phyloP scores from a whole-genome alignment of 2,329 filamentous ascomycete genomes.

The Claviceps digitariae region DNA sequence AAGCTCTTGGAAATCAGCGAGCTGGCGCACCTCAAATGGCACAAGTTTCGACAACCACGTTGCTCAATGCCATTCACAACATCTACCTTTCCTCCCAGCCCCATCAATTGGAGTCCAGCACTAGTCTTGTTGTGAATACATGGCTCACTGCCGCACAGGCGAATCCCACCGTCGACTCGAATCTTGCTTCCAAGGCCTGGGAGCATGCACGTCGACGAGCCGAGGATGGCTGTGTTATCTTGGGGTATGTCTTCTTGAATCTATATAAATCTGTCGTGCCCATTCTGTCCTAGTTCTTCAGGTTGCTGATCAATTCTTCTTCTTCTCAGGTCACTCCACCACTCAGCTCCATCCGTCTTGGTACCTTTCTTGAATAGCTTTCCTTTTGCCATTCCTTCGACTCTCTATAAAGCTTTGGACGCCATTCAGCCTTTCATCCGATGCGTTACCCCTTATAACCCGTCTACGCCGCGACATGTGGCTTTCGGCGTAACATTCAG shows the following conservation, averaged over 20 bases:
- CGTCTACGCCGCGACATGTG: conserved; percentile 67
- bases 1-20: conserved; percentile 44
- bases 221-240: conserved; percentile 84
- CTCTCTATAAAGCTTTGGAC: conserved; percentile 65
- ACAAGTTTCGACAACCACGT: conserved; percentile 82
- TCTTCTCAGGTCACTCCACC: conserved; percentile 61
- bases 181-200: conserved; percentile 74
- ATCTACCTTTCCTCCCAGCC: conserved; percentile 71
- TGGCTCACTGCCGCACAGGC: conserved; percentile 73
- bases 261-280: neutral
- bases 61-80: conserved; percentile 84
- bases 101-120: conserved; percentile 79
- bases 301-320: conserved; percentile 8
- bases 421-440: conserved; percentile 76
- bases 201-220: conserved; percentile 90
- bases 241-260: conserved; percentile 57
- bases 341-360: conserved; percentile 74
- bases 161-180: conserved; percentile 62
- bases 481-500: conserved; percentile 72
- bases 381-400: conserved; percentile 63
- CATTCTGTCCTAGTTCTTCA: neutral
- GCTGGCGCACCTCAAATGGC: conserved; percentile 52
- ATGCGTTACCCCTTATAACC: conserved; percentile 79
- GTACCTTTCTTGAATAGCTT: conserved; percentile 68
- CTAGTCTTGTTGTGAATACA: conserved; percentile 87